phyloP scores from a whole-genome alignment of 1,284 basidiomycete species.

The Bondarzewia mesenterica region DNA sequence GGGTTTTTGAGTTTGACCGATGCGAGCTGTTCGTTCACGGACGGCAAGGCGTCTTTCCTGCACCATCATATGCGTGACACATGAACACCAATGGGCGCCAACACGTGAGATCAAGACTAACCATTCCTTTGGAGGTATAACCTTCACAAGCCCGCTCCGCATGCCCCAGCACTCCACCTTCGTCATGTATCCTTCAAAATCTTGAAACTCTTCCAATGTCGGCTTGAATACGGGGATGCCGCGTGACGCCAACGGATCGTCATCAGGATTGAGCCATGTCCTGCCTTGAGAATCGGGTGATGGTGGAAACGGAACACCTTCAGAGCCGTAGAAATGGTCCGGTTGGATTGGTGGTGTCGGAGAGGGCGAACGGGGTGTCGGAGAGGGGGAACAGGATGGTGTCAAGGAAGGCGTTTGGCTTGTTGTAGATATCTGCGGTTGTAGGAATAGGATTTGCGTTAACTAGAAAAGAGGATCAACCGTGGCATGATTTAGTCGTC shows the following conservation, averaged over 20 bases:
- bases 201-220: conserved; percentile 78
- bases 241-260: conserved; percentile 77
- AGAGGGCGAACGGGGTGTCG: conserved; percentile 39
- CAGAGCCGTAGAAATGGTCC: conserved; percentile 70
- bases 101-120: conserved; percentile 27
- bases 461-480: too few species aligned
- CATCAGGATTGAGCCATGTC: conserved; percentile 66
- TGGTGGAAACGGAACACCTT: conserved; percentile 41
- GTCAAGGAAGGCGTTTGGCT: conserved; percentile 38
- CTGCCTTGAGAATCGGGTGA: conserved; percentile 53
- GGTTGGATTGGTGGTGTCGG: conserved; percentile 53
- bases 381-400: conserved; percentile 47
- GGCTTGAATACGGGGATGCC: conserved; percentile 95
- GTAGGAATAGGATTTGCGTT: neutral
- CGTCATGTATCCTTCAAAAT: conserved; percentile 86
- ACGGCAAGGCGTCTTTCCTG: conserved; percentile 68
- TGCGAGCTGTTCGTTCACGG: conserved; percentile 60
- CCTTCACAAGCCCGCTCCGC: conserved; percentile 86
- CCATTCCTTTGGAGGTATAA: conserved; percentile 93
- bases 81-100: neutral
- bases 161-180: conserved; percentile 82
- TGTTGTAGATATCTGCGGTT: conserved; percentile 9
- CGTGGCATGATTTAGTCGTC: too few species aligned
- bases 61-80: neutral
- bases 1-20: conserved; percentile 75